A percentile compares a stretch with the other conserved stretches of the same genome.
phyloP scores from a whole-genome alignment of 2,329 filamentous ascomycete species.

The Salinomyces thailandicus region DNA sequence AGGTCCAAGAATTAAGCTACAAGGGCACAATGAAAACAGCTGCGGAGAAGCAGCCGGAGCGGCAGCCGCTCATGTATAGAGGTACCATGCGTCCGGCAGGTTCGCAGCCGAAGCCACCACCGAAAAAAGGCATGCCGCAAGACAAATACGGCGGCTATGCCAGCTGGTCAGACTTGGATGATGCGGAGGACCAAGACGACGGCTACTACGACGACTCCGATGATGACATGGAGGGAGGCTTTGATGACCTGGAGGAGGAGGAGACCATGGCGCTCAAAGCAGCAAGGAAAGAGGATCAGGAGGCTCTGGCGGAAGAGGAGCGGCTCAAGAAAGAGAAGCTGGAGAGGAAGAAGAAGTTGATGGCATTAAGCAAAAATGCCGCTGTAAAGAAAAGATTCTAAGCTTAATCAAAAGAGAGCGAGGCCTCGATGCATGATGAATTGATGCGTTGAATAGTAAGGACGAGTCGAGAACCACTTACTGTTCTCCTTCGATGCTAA shows the following conservation, averaged over 20 bases:
- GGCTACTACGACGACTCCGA: conserved; percentile 65
- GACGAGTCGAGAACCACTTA: too few species aligned
- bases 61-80: conserved; percentile 26
- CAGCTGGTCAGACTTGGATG: conserved; percentile 27
- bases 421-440: background rate
- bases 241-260: conserved; percentile 64
- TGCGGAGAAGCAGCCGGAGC: conserved; percentile 3
- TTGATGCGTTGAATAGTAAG: too few species aligned
- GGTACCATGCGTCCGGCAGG: conserved; percentile 38
- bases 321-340: conserved; percentile 53
- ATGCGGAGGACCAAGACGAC: conserved; percentile 50
- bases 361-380: conserved; percentile 24
- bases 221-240: conserved; percentile 59
- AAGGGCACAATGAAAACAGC: conserved; percentile 29
- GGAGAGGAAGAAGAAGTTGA: conserved; percentile 35
- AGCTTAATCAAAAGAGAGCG: background rate
- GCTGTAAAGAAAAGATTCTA: conserved; percentile 23
- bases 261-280: conserved; percentile 52
- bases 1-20: conserved; percentile 29
- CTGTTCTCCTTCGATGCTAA: too few species aligned
- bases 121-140: conserved; percentile 24
- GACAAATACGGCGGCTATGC: conserved; percentile 31
- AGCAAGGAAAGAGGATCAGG: conserved; percentile 57
- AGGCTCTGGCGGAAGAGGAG: conserved; percentile 53
- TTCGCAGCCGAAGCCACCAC: conserved; percentile 24